Evolutionary conservation across 371 early-diverging fungal genomes (phyloP), one percentile per base, ranked within the genome.

Genomic region (Entomophthora muscae): DNA sequence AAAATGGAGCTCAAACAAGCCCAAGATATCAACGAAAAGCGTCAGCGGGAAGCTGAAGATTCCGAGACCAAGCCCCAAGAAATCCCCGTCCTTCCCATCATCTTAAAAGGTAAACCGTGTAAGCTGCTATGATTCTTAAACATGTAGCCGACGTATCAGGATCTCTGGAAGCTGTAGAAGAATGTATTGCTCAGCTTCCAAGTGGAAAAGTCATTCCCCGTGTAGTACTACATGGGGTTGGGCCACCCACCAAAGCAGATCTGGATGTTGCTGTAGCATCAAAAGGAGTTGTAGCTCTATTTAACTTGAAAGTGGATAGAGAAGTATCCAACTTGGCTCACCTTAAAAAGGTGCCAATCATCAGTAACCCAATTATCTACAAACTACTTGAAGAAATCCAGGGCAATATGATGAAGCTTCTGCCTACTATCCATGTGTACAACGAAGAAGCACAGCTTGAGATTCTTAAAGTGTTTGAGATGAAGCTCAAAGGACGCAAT

Each of bases 81-180:
- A 62, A 58, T 0, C 61, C 57, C 64, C 58, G 62, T 33, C 10
- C 65, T 56, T n/a, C 26, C 52, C 7, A 63, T 53, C 28, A 53
- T 63, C 3, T 21, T 53, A 3, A 52, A 53, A 53, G 54, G 63
- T 53, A 69, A 77, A 66, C 76, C 65, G 76, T 73, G n/a, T 62
- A 75, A 78, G 63, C 66, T 76, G 32, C 68, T 74, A 57, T 42
- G 21, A 5, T 10, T 33, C 31, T n/a, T 22, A 30, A 67, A 72
- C n/a, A 65, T 13, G 67, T 78, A 81, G 91, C 87, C 60, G 98
- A 97, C 71, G 97, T 97, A 1, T 86, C 88, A 59, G 98, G 98
- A 26, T 91, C 96, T 1, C 79, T 91, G 7, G 98, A 96, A 70
- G 95, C 98, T 0, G 78, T 97, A 2, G 76, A 80, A 0, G 84